Evolutionary conservation across 1,139 yeast species (phyloP), one percentile per base, ranked within the genome.

Genomic region (Dujonia santamariae): DNA sequence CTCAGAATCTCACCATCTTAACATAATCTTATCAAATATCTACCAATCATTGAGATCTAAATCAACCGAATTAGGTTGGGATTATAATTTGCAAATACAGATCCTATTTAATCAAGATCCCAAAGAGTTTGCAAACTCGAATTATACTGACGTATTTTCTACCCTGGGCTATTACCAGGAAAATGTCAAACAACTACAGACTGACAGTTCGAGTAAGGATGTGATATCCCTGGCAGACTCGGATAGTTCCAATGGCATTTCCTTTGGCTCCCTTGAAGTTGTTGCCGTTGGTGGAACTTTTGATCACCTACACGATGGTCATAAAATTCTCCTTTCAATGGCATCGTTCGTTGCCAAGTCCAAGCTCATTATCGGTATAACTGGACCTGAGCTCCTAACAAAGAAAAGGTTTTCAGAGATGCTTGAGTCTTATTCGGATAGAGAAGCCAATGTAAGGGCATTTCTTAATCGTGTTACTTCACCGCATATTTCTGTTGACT

Each of bases 301-400:
- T 62, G 99, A 94, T 53, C 97, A 94, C 59, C 54, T 94, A 25
- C 99, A 94, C 50, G 96, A 85, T 51, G 99, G 98, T 0, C 99
- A 94, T 59, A 87, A 85, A 55, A 80, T 92, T 20, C 63, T 94
- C 15, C 64, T 94, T 7, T 81, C 95, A 0, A 66, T 86, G 45
- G 72, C 95, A 0, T 77, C 80, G 0, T 88, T 79, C 50, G 46
- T 86, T 11, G 69, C 94, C 0, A 50, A 59, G 4, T 47, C 56
- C 3, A 61, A 59, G 17, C 61, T 92, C 9, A 83, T 92, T 35
- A 68, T 92, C 7, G 98, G 98, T 0, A 67, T 94, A 4, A 87
- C 97, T 0, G 96, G 90, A 8, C 75, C 79, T n/a, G 78, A 76
- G 37, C 60, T 94, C 26, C 65, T 94, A 31, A 67, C 60, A 35